phyloP scores from a whole-genome alignment of 2,329 filamentous ascomycete genomes.

The Fusarium anthophilum region DNA sequence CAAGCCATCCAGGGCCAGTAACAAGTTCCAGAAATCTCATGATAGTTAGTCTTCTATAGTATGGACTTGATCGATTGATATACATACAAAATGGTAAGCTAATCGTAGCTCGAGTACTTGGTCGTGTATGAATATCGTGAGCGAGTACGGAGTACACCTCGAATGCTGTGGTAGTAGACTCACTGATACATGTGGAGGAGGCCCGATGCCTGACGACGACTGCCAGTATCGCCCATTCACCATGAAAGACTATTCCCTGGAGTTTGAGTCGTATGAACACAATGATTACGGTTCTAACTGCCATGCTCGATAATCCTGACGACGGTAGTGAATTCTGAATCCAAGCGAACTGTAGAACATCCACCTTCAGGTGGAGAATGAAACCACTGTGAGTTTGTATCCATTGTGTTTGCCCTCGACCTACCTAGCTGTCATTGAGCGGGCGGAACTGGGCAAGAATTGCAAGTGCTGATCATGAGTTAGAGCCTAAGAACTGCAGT shows the following conservation, averaged over 20 bases:
- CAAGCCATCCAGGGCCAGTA: background rate
- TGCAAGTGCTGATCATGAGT: background rate
- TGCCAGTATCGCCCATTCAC: background rate
- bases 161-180: background rate
- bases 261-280: background rate
- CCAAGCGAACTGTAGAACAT: constrained; percentile 12
- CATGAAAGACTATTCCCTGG: background rate
- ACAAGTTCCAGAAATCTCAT: background rate
- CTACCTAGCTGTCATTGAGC: background rate
- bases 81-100: constrained; percentile 4
- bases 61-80: background rate
- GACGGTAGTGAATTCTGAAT: constrained; percentile 10
- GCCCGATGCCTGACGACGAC: background rate
- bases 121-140: background rate
- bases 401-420: background rate
- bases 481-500: background rate
- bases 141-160: background rate
- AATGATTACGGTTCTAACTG: constrained; percentile 1
- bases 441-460: background rate
- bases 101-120: background rate
- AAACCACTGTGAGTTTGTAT: constrained; percentile 9
- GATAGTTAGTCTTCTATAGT: background rate
- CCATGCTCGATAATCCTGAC: constrained; percentile 25
- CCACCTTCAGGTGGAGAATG: constrained; percentile 30
- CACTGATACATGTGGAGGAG: background rate